phyloP scores from a whole-genome alignment of 2,329 filamentous ascomycete genomes.

The Septoria petroselini region DNA sequence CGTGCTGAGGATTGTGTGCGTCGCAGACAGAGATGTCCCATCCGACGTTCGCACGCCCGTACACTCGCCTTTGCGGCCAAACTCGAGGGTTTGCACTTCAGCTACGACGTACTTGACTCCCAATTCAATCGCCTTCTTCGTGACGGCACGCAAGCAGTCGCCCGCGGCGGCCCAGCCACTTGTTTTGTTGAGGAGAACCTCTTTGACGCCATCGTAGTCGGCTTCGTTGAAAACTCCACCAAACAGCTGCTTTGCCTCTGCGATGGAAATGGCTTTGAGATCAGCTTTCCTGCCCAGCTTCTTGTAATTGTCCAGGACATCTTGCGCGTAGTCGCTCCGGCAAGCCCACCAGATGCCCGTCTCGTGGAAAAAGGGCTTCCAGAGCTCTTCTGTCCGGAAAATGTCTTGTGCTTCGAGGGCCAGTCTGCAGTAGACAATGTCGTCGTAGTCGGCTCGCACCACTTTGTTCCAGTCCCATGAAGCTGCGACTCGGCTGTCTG shows the following conservation, averaged over 20 bases:
- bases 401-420: slow-evolving; percentile 64
- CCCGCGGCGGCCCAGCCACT: slow-evolving; percentile 64
- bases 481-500: slow-evolving; percentile 50
- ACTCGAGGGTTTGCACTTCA: slow-evolving; percentile 50
- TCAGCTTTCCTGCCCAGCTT: slow-evolving; percentile 49
- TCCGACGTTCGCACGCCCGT: slow-evolving; percentile 42
- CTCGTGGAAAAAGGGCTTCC: slow-evolving; percentile 53
- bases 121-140: slow-evolving; percentile 50
- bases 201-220: slow-evolving; percentile 58
- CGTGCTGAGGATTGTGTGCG: slow-evolving; percentile 42
- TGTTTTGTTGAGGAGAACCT: slow-evolving; percentile 59
- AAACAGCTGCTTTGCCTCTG: slow-evolving; percentile 55
- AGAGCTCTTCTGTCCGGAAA: slow-evolving; percentile 58
- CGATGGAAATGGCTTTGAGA: slow-evolving; percentile 48
- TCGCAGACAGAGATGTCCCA: slow-evolving; percentile 37
- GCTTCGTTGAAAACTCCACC: slow-evolving; percentile 59
- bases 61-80: slow-evolving; percentile 42
- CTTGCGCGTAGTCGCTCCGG: slow-evolving; percentile 47
- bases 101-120: slow-evolving; percentile 60
- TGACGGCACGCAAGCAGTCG: slow-evolving; percentile 56
- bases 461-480: slow-evolving; percentile 74
- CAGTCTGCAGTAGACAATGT: slow-evolving; percentile 61
- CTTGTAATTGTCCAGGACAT: slow-evolving; percentile 52
- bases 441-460: slow-evolving; percentile 65
- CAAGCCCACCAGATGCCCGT: slow-evolving; percentile 52